These are phyloP conservation scores for Bipolaris sorokiniana DNA, from an alignment of 2,329 filamentous ascomycete genomes.

Conservation along the genomic window DNA sequence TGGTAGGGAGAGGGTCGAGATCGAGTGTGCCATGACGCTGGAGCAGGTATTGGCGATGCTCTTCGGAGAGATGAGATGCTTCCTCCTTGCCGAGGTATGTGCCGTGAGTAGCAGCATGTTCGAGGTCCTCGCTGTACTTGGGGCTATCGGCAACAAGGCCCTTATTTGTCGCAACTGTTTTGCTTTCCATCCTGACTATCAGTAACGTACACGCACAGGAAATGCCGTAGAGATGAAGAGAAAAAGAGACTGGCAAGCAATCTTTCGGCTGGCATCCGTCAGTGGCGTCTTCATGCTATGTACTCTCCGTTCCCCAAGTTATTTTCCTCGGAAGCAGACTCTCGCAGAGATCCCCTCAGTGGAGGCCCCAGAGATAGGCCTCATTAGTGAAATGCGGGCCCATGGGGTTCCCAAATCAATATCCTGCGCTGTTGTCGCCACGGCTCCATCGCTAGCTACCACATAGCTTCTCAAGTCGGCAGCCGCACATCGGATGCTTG, in stretches of 20 bases:
- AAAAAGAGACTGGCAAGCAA: not conserved
- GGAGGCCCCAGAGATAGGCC: conserved; percentile 27
- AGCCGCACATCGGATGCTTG: conserved; percentile 11
- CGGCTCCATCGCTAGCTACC: conserved; percentile 16
- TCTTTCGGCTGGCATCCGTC: not conserved
- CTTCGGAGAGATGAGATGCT: conserved; percentile 47
- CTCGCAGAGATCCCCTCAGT: conserved; percentile 13
- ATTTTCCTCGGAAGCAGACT: conserved; percentile 1
- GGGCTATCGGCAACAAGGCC: conserved; percentile 9
- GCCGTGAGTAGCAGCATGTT: conserved; percentile 35
- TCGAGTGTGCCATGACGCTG: conserved; percentile 61
- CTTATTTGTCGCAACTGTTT: conserved; percentile 15
- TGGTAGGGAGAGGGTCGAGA: conserved; percentile 60
- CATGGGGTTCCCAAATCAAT: conserved; percentile 17
- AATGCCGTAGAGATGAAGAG: not conserved
- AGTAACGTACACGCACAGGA: not conserved
- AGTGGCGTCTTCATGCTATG: conserved; percentile 16
- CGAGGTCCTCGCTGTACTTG: conserved; percentile 28
- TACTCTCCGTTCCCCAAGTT: conserved; percentile 11
- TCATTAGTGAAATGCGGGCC: conserved; percentile 11
- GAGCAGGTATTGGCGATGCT: conserved; percentile 59
- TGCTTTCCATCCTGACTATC: not conserved
- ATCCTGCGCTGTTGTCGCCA: conserved; percentile 11
- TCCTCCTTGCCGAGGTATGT: conserved; percentile 37
- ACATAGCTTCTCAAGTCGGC: conserved; percentile 15